Base-by-base conservation (phyloP, 139 green algal genomes). In the Picochlorum sp. region DNA sequence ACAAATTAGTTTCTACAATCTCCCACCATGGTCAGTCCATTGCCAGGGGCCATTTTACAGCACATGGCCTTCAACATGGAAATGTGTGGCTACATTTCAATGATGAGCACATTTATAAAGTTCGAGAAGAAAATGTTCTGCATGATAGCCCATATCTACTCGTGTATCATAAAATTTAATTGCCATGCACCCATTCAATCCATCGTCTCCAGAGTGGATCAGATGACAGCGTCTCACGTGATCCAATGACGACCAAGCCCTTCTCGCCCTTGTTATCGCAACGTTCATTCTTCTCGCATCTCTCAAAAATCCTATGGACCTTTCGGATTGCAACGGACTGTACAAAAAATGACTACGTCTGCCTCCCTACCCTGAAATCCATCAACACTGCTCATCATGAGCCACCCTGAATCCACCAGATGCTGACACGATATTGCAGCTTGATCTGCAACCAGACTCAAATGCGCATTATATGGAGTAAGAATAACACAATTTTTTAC, bases 231-330 rank as follows among this genome's bases (percentile, higher is more conserved):
- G 47, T 26, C n/a, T 54, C 47, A 26, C 18, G 47, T 7, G 47
- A 54, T 21, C 82, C 82, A 10, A 94, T 68, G 28, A 96, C 86
- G 14, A 94, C 66, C 26, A 96, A 70, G 4, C 74, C 85, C 86
- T 73, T 30, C 77, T 68, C 6, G 88, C 81, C 2, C 90, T 70
- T 4, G 91, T 96, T 69, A 97, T 75, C 28, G 90, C 88, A 49
- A 97, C 91, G 55, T 97, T 97, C 15, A 97, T 69, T 28, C 91
- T 81, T 8, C 90, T 77, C 4, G 72, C 38, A 68, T 97, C 91
- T 0, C 69, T 52, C 9, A 97, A 67, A 68, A 97, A 97, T 14
- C 91, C 91, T 3, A 97, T 61, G 0, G 30, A 61, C 3, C 70
- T 4, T 20, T 7, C 0, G 38, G 1, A 65, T 96, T 96, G 68